Base-by-base conservation (phyloP, 2,329 filamentous ascomycete species). In the Fusarium caatingaense region DNA sequence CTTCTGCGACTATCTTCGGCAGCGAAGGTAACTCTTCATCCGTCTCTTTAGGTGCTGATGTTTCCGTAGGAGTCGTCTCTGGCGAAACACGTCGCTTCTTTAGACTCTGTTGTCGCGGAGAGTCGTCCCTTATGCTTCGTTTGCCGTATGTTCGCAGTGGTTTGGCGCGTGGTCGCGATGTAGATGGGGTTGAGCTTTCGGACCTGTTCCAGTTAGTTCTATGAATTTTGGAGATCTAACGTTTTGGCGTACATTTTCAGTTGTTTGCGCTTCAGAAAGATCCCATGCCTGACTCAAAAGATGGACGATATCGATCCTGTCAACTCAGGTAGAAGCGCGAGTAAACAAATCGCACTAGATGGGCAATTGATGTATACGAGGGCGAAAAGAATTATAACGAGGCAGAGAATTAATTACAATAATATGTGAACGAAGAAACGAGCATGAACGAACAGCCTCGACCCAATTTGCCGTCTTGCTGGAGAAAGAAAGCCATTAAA, bases 91-190 rank as follows among this genome's bases (percentile, higher is more conserved):
- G 69, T 20, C 64, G 69, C 45, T 65, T 80, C 64, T 81, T 80
- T 0, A 60, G 12, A 4, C 16, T 67, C 2, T 60, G 32, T 23
- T 69, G 59, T 4, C 48, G 61, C 0, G 71, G 65, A 0, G 75
- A 72, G 11, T 79, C 76, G n/a, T 48, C 65, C 37, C 69, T 64
- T 11, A 77, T 76, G 7, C 71, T 72, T 16, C 79, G 78, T 64
- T 79, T 81, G 45, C 81, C 80, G 44, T 83, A 84, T 15, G 82
- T 83, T 59, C 80, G 78, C 16, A 82, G 68, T 7, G 78, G 74
- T 61, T 79, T 81, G 54, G 74, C 74, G 54, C 79, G 77, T 40
- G 74, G 74, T 58, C 75, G 76, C 21, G 74, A 56, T 11, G 59
- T 60, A 18, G 64, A 68, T 32, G 69, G 48, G 41, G 77, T 69